Evolutionary conservation across 1,284 basidiomycete species (phyloP).

Genomic region (Ceraceosorus guamensis): DNA sequence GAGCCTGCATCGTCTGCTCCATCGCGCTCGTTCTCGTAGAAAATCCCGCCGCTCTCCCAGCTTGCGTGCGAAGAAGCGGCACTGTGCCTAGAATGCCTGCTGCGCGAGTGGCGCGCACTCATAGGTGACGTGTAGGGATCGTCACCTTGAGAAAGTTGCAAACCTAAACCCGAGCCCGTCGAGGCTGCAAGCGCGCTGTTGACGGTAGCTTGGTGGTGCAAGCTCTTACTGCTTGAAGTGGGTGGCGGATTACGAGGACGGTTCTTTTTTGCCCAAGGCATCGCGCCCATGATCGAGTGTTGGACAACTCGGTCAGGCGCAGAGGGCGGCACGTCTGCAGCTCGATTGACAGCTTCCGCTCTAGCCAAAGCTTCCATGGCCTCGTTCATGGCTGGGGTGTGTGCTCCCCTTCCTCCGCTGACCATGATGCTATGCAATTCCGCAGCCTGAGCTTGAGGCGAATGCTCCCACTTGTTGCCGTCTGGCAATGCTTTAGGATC

Average conservation of each 20-base stretch:
- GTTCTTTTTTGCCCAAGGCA: background rate
- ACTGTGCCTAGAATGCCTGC: background rate
- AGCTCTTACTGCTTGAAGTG: background rate
- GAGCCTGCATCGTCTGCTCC: conserved; percentile 9
- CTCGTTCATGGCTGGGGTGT: background rate
- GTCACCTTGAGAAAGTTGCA: conserved; percentile 9
- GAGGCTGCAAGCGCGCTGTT: conserved; percentile 1
- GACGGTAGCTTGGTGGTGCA: background rate
- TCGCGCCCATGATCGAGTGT: background rate
- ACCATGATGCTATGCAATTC: background rate
- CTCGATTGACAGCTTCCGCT: conserved; percentile 1
- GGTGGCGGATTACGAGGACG: background rate
- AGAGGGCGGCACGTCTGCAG: conserved; percentile 1
- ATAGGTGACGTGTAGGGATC: conserved; percentile 2
- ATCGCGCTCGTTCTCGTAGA: conserved; percentile 3
- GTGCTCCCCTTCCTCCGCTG: background rate
- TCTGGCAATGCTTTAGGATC: conserved; percentile 6
- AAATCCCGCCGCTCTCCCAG: background rate
- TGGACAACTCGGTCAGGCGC: background rate
- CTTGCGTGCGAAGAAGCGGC: background rate
- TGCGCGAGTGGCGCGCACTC: conserved; percentile 5
- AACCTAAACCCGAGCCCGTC: background rate
- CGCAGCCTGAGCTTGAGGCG: background rate
- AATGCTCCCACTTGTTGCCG: conserved; percentile 2
- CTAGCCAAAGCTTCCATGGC: background rate